Conservation (phyloP, 1,139 yeast genomes). For the Taiozyma sp. region DNA sequence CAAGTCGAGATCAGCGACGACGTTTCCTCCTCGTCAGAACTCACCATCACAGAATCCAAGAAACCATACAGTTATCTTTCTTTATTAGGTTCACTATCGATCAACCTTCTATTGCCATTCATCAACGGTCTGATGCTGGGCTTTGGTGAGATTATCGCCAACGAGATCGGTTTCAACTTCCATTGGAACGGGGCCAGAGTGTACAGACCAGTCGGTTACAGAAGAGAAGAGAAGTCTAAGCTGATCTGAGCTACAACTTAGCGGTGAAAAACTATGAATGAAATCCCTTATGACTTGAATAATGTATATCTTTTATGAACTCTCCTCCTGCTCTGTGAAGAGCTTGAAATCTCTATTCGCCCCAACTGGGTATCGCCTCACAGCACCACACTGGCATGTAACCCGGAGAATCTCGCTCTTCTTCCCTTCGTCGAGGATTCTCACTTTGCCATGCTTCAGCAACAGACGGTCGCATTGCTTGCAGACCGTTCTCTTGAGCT, state of each 20-base stretch:
- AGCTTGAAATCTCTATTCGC: constrained; percentile 26
- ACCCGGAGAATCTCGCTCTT: constrained; percentile 27
- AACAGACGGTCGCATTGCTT: constrained; percentile 47
- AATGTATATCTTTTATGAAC: background rate
- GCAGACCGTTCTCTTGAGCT: constrained; percentile 55
- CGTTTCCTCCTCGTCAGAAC: background rate
- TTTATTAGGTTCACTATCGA: constrained; percentile 36
- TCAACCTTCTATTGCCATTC: constrained; percentile 80
- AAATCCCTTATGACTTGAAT: background rate
- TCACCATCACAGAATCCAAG: background rate
- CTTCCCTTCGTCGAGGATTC: constrained; percentile 22
- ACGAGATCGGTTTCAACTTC: constrained; percentile 79
- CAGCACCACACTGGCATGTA: constrained; percentile 33
- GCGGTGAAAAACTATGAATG: background rate
- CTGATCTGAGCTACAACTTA: background rate
- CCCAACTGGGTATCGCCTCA: constrained; percentile 36
- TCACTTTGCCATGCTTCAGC: constrained; percentile 39
- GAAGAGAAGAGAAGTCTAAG: background rate
- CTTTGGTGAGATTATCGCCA: constrained; percentile 93
- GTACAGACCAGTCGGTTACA: constrained; percentile 5
- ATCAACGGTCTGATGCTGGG: constrained; percentile 95
- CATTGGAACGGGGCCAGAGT: constrained; percentile 77
- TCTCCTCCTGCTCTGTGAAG: constrained; percentile 19
- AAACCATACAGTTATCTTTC: background rate
- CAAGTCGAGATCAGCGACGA: background rate